These are phyloP conservation scores for Citrus reticulata DNA, from an alignment of 345 rosid species.

Conservation along the genomic window DNA sequence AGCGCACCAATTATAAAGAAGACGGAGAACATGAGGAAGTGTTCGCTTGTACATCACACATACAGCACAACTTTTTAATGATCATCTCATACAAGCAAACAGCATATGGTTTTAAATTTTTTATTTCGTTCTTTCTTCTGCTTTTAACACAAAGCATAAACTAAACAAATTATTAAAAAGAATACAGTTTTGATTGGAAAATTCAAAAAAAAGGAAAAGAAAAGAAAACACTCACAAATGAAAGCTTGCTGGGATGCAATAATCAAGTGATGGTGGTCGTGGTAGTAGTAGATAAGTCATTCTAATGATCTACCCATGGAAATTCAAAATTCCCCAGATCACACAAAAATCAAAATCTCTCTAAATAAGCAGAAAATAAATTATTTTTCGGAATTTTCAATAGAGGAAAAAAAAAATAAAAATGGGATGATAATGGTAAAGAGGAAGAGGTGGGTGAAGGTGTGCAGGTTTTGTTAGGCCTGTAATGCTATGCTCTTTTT, in stretches of 20 bases:
- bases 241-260: constrained; percentile 17
- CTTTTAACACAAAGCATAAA: not conserved
- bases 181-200: not conserved
- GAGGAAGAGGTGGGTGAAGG: not conserved
- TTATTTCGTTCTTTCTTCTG: not conserved
- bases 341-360: not conserved
- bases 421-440: not conserved
- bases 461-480: not conserved
- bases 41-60: constrained; percentile 44
- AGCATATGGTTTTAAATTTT: not conserved
- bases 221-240: constrained; percentile 25
- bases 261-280: constrained; percentile 12
- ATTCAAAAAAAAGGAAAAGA: not conserved
- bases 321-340: constrained; percentile 12
- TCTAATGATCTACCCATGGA: constrained; percentile 32
- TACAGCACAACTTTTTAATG: constrained; percentile 19
- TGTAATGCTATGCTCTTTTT: not conserved
- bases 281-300: constrained; percentile 24
- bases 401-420: not conserved
- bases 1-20: not conserved
- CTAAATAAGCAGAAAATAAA: not conserved
- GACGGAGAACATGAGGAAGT: not conserved
- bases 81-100: constrained; percentile 30
- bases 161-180: constrained; percentile 9
- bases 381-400: not conserved